Evolutionary conservation across 2,329 filamentous ascomycete genomes (phyloP).

Genomic region (Fusarium chuoi): DNA sequence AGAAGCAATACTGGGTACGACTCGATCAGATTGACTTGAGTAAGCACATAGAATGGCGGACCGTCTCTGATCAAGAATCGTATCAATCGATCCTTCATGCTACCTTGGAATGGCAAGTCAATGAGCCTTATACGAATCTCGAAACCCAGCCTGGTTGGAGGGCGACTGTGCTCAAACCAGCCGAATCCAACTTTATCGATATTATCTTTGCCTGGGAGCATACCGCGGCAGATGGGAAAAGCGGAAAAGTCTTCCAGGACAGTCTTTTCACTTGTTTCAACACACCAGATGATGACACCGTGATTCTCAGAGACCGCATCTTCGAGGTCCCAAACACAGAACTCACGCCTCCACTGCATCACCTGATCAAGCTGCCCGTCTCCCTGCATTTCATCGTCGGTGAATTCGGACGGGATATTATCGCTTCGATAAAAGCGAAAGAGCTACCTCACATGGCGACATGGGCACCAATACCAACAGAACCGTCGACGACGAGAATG

Average conservation of each 20-base stretch:
- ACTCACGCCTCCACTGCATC: constrained; percentile 2
- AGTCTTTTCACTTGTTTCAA: constrained; percentile 9
- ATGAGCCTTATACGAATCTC: not conserved
- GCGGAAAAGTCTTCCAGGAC: constrained; percentile 11
- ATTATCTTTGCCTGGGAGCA: constrained; percentile 28
- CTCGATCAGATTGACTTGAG: constrained; percentile 9
- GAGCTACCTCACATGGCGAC: not conserved
- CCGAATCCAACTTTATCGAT: not conserved
- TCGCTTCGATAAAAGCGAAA: not conserved
- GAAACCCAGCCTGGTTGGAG: constrained; percentile 11
- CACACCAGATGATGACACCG: fast-evolving
- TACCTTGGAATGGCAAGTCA: constrained; percentile 3
- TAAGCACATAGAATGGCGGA: constrained; percentile 18
- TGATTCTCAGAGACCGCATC: not conserved
- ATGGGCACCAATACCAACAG: constrained; percentile 12
- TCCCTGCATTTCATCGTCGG: not conserved
- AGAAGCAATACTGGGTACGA: constrained; percentile 13
- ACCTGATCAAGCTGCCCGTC: not conserved
- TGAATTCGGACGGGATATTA: not conserved
- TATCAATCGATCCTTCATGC: not conserved
- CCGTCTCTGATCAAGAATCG: not conserved
- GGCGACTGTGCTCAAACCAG: not conserved
- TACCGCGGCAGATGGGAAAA: constrained; percentile 18
- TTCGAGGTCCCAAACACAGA: not conserved
- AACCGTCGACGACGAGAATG: not conserved